Evolutionary conservation across 306 rosid genomes (phyloP).

Genomic region (Vigna radiata): DNA sequence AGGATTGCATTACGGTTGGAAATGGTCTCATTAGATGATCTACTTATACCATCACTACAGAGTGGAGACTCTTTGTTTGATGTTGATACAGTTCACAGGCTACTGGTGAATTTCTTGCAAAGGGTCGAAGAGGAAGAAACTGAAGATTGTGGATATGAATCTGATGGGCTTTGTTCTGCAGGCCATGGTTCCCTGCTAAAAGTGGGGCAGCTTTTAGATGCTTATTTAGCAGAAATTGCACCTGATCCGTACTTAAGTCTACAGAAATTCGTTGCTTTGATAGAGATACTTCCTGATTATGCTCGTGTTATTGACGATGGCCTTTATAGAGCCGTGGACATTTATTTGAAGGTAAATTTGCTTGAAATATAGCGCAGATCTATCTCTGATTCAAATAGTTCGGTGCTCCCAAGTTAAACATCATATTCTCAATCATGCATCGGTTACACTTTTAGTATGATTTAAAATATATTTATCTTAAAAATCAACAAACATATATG

Average conservation of each 20-base stretch:
- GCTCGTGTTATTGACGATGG: slow-evolving; percentile 92
- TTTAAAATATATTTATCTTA: background rate
- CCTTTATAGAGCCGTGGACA: slow-evolving; percentile 81
- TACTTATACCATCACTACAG: slow-evolving; percentile 73
- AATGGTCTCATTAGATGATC: slow-evolving; percentile 74
- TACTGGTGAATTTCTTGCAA: slow-evolving; percentile 73
- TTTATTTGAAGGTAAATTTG: slow-evolving; percentile 75
- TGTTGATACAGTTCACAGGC: slow-evolving; percentile 80
- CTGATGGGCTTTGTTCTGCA: slow-evolving; percentile 64
- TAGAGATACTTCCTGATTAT: slow-evolving; percentile 86
- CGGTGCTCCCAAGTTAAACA: background rate
- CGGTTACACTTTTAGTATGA: no score
- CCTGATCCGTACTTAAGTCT: slow-evolving; percentile 76
- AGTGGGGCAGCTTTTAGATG: slow-evolving; percentile 83
- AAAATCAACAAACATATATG: background rate
- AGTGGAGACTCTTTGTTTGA: slow-evolving; percentile 78
- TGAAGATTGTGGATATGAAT: slow-evolving; percentile 82
- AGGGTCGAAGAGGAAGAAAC: slow-evolving; percentile 76
- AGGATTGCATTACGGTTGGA: slow-evolving; percentile 74
- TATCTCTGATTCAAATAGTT: slow-evolving; percentile 3
- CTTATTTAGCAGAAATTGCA: slow-evolving; percentile 89
- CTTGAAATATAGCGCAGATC: background rate
- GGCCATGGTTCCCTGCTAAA: slow-evolving; percentile 75
- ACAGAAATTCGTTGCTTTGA: slow-evolving; percentile 64
- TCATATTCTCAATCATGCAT: no score